Conservation (phyloP, 768 basidiomycete genomes). For the Gautieria morchelliformis region DNA sequence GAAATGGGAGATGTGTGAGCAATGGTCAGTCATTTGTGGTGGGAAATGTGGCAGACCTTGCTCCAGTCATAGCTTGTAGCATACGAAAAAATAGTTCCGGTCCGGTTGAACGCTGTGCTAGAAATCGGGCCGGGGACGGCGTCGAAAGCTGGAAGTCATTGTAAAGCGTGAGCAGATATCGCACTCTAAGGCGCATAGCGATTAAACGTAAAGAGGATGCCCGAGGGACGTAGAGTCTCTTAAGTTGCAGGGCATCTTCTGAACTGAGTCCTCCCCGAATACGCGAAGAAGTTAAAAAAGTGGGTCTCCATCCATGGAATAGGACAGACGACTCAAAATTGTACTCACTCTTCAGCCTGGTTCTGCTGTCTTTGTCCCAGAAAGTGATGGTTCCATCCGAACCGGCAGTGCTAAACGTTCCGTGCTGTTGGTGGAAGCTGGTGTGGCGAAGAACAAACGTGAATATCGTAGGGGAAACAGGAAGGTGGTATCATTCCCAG, state of each 20-base stretch:
- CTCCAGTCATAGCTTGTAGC: conserved; percentile 35
- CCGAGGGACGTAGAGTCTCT: not conserved
- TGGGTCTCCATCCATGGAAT: not conserved
- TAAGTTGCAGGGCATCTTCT: not conserved
- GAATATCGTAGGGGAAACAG: no score
- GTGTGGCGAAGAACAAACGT: not conserved
- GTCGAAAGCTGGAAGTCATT: conserved; percentile 13
- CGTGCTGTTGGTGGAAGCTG: conserved; percentile 9
- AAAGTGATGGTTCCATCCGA: conserved; percentile 24
- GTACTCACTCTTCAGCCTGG: conserved; percentile 31
- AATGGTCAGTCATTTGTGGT: not conserved
- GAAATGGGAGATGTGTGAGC: not conserved
- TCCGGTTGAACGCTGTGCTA: conserved; percentile 30
- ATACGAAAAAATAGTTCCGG: conserved; percentile 32
- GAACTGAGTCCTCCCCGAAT: not conserved
- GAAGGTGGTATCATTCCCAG: no score
- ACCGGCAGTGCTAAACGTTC: conserved; percentile 15
- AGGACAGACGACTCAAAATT: not conserved
- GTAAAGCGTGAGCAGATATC: not conserved
- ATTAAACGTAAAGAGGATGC: not conserved
- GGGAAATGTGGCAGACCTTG: conserved; percentile 12
- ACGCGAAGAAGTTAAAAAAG: not conserved
- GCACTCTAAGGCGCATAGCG: no score
- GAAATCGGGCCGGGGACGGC: conserved; percentile 26
- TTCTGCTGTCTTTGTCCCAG: conserved; percentile 32